Evolutionary conservation across 2,329 filamentous ascomycete genomes (phyloP).

Genomic region (Dactylellina cionopaga): DNA sequence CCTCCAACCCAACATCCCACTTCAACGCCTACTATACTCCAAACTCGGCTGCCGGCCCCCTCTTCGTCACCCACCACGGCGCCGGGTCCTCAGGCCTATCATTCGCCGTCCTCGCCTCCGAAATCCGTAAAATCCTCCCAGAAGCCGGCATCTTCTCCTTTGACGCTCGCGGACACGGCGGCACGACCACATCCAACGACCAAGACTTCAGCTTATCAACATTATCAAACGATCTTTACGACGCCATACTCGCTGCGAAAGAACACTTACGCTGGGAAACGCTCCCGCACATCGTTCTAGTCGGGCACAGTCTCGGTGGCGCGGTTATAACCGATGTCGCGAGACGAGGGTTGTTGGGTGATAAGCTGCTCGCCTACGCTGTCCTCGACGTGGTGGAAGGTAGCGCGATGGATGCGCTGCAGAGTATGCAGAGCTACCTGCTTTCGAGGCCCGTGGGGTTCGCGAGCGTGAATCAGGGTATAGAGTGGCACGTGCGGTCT

Average conservation of each 20-base stretch:
- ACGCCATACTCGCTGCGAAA: conserved; percentile 67
- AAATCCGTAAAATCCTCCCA: conserved; percentile 80
- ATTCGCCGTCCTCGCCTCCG: conserved; percentile 81
- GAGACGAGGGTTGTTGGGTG: conserved; percentile 72
- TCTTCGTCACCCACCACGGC: conserved; percentile 95
- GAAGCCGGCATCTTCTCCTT: conserved; percentile 83
- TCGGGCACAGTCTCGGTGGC: conserved; percentile 92
- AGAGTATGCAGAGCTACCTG: conserved; percentile 93
- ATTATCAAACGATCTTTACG: conserved; percentile 75
- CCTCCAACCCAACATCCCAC: conserved; percentile 60
- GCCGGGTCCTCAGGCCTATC: conserved; percentile 92
- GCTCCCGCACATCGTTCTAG: conserved; percentile 79
- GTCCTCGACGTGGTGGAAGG: conserved; percentile 96
- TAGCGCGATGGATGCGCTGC: conserved; percentile 91
- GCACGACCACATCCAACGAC: conserved; percentile 58
- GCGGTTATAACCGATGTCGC: conserved; percentile 89
- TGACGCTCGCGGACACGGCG: conserved; percentile 86
- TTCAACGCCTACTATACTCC: conserved; percentile 91
- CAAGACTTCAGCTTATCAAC: conserved; percentile 76
- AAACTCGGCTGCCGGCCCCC: conserved; percentile 76
- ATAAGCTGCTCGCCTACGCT: conserved; percentile 80
- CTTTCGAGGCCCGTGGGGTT: conserved; percentile 83
- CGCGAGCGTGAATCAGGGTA: conserved; percentile 77
- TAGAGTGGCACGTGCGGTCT: conserved; percentile 93
- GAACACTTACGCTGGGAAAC: conserved; percentile 75